Conservation (phyloP, 83 land plant species). For the Larix sibirica region DNA sequence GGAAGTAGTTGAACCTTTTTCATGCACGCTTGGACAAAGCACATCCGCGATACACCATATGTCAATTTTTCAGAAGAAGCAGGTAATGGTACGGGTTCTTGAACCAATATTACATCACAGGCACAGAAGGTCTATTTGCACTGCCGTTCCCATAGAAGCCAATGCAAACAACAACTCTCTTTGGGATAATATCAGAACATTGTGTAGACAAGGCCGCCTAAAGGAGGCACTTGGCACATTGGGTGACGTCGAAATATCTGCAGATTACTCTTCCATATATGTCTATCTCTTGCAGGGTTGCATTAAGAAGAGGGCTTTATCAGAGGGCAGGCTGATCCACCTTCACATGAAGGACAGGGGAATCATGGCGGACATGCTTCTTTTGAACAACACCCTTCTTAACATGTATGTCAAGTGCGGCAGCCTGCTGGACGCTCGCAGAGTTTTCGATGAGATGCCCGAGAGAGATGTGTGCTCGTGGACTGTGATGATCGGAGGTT, state of each 20-base stretch:
- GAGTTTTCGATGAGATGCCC: conserved; percentile 3
- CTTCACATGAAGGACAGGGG: conserved; percentile 31
- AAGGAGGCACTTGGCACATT: neutral
- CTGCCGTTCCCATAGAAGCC: too few relatives aligned
- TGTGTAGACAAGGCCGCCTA: neutral
- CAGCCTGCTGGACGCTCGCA: neutral
- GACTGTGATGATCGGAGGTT: conserved; percentile 15
- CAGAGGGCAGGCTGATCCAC: conserved; percentile 41
- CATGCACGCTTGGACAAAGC: too few relatives aligned
- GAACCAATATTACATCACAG: too few relatives aligned
- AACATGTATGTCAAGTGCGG: conserved; percentile 10
- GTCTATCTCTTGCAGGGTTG: conserved; percentile 24
- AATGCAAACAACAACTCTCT: too few relatives aligned
- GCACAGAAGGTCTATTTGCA: too few relatives aligned
- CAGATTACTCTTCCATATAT: neutral
- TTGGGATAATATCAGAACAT: neutral
- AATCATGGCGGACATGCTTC: conserved; percentile 14
- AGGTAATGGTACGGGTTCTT: too few relatives aligned
- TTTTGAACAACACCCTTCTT: conserved; percentile 29
- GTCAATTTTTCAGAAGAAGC: too few relatives aligned
- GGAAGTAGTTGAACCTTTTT: too few relatives aligned
- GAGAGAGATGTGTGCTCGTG: conserved; percentile 2
- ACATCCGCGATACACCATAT: too few relatives aligned
- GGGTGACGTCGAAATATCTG: neutral
- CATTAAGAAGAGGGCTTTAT: conserved; percentile 19